Evolutionary conservation across 768 basidiomycete genomes (phyloP).

Genomic region (Podaxis pistillaris): DNA sequence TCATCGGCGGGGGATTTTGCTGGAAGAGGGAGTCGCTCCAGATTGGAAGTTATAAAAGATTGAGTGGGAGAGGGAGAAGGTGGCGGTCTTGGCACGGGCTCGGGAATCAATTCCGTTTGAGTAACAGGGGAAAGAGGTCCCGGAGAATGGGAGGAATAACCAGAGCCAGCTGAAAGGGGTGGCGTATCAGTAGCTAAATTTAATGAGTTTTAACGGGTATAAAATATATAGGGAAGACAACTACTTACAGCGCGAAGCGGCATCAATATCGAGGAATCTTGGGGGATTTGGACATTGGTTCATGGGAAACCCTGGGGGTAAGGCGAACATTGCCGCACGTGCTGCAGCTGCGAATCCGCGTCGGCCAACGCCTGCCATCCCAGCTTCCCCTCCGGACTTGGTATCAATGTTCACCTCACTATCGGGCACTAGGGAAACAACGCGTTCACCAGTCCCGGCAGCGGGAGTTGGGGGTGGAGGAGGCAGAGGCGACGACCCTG

Average conservation of each 20-base stretch:
- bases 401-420: conserved; percentile 53
- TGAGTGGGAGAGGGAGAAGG: conserved; percentile 25
- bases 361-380: conserved; percentile 90
- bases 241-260: conserved; percentile 39
- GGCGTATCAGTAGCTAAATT: conserved; percentile 36
- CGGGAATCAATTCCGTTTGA: conserved; percentile 28
- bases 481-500: neutral
- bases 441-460: neutral
- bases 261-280: conserved; percentile 46
- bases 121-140: conserved; percentile 39
- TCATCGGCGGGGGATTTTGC: conserved; percentile 12
- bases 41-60: conserved; percentile 16
- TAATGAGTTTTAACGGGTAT: conserved; percentile 1
- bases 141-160: conserved; percentile 44
- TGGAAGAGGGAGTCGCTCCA: conserved; percentile 7
- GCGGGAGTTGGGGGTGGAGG: conserved; percentile 23
- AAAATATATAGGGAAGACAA: conserved; percentile 14
- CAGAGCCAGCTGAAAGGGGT: conserved; percentile 48
- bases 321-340: conserved; percentile 43
- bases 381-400: conserved; percentile 72
- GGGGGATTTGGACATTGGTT: conserved; percentile 36
- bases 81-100: conserved; percentile 16
- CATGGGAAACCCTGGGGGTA: conserved; percentile 15
- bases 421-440: conserved; percentile 10
- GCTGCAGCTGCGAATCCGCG: conserved; percentile 81